Base-by-base conservation (phyloP, 2,329 filamentous ascomycete genomes). In the Myriosclerotinia curreyana region DNA sequence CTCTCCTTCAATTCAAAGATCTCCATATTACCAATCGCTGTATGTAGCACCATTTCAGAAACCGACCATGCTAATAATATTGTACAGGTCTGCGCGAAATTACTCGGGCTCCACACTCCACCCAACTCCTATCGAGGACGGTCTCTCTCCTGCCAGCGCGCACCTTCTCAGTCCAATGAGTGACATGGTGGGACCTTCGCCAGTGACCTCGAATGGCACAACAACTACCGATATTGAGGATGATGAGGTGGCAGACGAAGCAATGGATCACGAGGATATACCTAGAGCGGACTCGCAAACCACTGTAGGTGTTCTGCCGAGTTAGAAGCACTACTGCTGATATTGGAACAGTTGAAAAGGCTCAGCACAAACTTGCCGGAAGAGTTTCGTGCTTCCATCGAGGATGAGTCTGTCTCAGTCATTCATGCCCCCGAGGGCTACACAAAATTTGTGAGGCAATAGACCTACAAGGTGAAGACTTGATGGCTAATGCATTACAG, bases 341-440 rank as follows among this genome's bases (percentile, higher is more conserved):
- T 64, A n/a, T 48, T 48, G 40, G 36, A 48, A 62, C 50, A 74
- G 72, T 69, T 73, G 65, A 73, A 71, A 65, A 71, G 71, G 64
- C 65, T 74, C 15, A 73, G 69, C 60, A 88, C 86, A 5, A 83
- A 81, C 66, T 71, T 88, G 12, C 77, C 84, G 3, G 83, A 85
- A 50, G 78, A 81, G 65, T 72, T 88, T 75, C 79, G 86, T 74
- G 81, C 82, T 60, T 78, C 79, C 61, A 83, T 83, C 31, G 87
- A 86, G 66, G 91, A 96, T 69, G 91, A 93, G 69, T 88, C 92
- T 31, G 83, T 91, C 61, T 97, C 93, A 1, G 93, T 96, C 62
- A 96, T 97, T 70, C 93, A 96, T 80, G 91, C 91, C 20, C 92
- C 93, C 0, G 83, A 91, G 68, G 91, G 89, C 67, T 97, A 95